Evolutionary conservation across 768 basidiomycete species (phyloP).

Genomic region (Tulasnella sp.): DNA sequence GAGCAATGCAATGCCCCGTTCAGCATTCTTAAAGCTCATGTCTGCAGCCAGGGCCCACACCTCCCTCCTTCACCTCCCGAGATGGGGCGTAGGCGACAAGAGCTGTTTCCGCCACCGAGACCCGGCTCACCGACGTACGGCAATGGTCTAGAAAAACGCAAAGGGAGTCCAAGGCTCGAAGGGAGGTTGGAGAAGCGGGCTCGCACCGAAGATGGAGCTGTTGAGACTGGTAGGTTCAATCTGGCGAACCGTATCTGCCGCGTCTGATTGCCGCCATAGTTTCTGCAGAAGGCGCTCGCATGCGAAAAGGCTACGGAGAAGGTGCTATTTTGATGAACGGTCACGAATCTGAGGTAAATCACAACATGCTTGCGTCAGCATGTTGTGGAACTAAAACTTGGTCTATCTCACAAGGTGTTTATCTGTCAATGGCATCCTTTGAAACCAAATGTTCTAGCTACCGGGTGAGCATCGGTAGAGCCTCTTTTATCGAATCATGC

Average conservation of each 20-base stretch:
- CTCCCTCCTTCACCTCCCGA: conserved; percentile 29
- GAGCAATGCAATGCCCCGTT: conserved; percentile 60
- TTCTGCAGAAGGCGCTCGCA: conserved; percentile 14
- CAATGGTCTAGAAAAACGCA: conserved; percentile 22
- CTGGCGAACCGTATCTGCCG: not conserved
- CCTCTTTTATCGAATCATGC: not conserved
- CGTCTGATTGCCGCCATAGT: conserved; percentile 7
- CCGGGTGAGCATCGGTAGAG: conserved; percentile 54
- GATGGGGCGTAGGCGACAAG: conserved; percentile 26
- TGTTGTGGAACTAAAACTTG: not conserved
- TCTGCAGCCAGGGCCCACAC: conserved; percentile 44
- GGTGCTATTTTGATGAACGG: conserved; percentile 38
- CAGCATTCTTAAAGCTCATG: conserved; percentile 69
- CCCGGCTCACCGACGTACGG: conserved; percentile 11
- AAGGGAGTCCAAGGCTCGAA: conserved; percentile 17
- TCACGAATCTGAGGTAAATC: conserved; percentile 60
- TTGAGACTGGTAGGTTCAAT: conserved; percentile 34
- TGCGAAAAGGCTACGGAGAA: conserved; percentile 26
- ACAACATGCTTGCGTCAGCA: conserved; percentile 21
- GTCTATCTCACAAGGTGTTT: conserved; percentile 55
- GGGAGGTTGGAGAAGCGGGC: conserved; percentile 25
- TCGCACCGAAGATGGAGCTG: conserved; percentile 28
- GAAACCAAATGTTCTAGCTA: conserved; percentile 56
- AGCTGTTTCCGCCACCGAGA: conserved; percentile 33
- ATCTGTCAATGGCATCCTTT: conserved; percentile 76